A percentile compares a stretch with the other conserved stretches of the same genome.
phyloP scores from a whole-genome alignment of 2,329 filamentous ascomycete species.

The Blumeriella jaapii region DNA sequence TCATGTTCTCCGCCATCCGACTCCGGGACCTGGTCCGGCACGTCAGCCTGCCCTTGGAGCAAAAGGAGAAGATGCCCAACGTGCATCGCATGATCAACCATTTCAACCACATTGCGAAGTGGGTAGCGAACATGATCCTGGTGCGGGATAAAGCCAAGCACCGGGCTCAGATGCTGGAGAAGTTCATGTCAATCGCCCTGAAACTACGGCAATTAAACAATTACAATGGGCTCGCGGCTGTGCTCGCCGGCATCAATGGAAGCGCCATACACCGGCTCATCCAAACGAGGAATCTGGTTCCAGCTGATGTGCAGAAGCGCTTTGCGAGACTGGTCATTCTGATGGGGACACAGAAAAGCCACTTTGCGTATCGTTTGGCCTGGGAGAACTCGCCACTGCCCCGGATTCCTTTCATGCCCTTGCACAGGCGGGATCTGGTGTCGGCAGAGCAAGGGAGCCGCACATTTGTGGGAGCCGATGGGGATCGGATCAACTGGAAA shows the following conservation, averaged over 20 bases:
- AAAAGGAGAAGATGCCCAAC: slow-evolving; percentile 69
- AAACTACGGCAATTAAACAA: slow-evolving; percentile 89
- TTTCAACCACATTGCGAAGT: slow-evolving; percentile 76
- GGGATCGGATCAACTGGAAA: slow-evolving; percentile 84
- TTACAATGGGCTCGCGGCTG: slow-evolving; percentile 90
- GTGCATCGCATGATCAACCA: slow-evolving; percentile 92
- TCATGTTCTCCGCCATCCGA: slow-evolving; percentile 92
- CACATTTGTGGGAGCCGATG: slow-evolving; percentile 68
- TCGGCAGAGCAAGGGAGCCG: slow-evolving; percentile 86
- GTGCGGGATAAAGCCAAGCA: slow-evolving; percentile 95
- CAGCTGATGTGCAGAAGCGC: slow-evolving; percentile 61
- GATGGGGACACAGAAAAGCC: slow-evolving; percentile 86
- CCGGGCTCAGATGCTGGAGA: slow-evolving; percentile 79
- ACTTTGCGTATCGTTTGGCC: slow-evolving; percentile 90
- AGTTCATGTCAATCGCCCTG: slow-evolving; percentile 83
- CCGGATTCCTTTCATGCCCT: slow-evolving; percentile 84
- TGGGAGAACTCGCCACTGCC: slow-evolving; percentile 92
- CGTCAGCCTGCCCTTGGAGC: slow-evolving; percentile 61
- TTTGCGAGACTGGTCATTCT: slow-evolving; percentile 82
- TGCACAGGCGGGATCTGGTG: slow-evolving; percentile 81
- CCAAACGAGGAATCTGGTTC: slow-evolving; percentile 68
- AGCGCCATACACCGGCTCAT: slow-evolving; percentile 73
- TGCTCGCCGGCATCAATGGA: slow-evolving; percentile 85
- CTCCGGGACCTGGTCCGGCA: slow-evolving; percentile 88
- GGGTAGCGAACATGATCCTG: slow-evolving; percentile 74